Conservation (phyloP, 2,329 filamentous ascomycete genomes). For the Fusarium setosum region DNA sequence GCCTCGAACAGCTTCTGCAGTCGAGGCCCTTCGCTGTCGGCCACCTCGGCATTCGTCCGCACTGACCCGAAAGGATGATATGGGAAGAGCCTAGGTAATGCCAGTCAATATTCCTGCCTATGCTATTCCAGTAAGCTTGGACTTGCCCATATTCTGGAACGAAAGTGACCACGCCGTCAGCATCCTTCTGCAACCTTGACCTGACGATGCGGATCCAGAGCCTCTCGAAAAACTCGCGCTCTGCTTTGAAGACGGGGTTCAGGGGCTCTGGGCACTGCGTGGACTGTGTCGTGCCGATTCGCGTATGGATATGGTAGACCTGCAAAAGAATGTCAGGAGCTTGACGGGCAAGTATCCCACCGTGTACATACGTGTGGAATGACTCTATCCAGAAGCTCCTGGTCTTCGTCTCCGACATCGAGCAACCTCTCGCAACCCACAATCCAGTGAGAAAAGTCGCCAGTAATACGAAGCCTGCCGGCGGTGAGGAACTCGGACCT, state of each 20-base stretch:
- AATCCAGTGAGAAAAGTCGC: not conserved
- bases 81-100: conserved; percentile 34
- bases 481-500: not conserved
- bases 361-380: not conserved
- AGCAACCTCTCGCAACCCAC: not conserved
- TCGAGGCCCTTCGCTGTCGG: conserved; percentile 38
- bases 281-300: conserved; percentile 50
- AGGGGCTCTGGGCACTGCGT: conserved; percentile 51
- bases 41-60: conserved; percentile 36
- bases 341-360: not conserved
- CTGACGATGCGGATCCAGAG: conserved; percentile 26
- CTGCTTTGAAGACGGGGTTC: conserved; percentile 42
- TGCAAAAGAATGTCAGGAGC: conserved; percentile 4
- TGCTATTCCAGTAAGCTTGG: too few species aligned
- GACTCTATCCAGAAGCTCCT: not conserved
- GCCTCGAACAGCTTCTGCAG: conserved; percentile 38
- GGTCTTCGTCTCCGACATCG: not conserved
- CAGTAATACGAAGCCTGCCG: not conserved
- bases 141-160: not conserved
- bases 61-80: conserved; percentile 38
- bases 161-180: not conserved
- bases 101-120: conserved; percentile 2
- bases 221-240: conserved; percentile 47
- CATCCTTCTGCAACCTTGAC: not conserved
- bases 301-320: conserved; percentile 49